Evolutionary conservation across 352 stramenopile species (phyloP).

Genomic region (Phytophthora pluvialis): DNA sequence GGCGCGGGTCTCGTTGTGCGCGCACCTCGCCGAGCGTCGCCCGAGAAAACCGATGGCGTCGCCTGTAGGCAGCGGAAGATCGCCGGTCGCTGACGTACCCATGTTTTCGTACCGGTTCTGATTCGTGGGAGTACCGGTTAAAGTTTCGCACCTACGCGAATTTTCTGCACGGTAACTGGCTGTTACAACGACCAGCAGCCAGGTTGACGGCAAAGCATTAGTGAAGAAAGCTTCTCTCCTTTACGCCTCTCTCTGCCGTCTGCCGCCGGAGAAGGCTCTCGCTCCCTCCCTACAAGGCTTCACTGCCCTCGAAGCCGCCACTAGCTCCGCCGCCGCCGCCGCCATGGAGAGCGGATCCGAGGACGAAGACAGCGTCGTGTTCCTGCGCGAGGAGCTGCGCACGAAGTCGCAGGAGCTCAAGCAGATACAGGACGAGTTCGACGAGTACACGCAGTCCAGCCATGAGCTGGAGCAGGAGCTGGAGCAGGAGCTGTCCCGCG

Average conservation of each 20-base stretch:
- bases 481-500: constrained; percentile 73
- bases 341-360: constrained; percentile 44
- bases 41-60: not conserved
- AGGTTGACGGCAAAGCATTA: constrained; percentile 12
- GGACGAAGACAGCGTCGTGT: constrained; percentile 39
- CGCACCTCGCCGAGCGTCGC: not conserved
- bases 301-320: not conserved
- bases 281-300: constrained; percentile 5
- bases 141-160: constrained; percentile 18
- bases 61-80: constrained; percentile 9
- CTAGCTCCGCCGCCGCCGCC: not conserved
- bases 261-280: not conserved
- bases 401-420: constrained; percentile 69
- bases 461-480: constrained; percentile 81
- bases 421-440: constrained; percentile 75
- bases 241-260: constrained; percentile 22
- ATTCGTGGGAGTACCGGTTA: constrained; percentile 6
- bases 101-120: constrained; percentile 13
- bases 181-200: constrained; percentile 3
- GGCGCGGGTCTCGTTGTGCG: constrained; percentile 14
- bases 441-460: constrained; percentile 86
- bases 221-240: constrained; percentile 28
- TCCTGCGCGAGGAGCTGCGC: constrained; percentile 55
- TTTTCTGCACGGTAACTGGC: not conserved
- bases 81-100: constrained; percentile 9